These are phyloP conservation scores for Micractinium conductrix DNA, from an alignment of 139 green algal species.

Conservation along the genomic window DNA sequence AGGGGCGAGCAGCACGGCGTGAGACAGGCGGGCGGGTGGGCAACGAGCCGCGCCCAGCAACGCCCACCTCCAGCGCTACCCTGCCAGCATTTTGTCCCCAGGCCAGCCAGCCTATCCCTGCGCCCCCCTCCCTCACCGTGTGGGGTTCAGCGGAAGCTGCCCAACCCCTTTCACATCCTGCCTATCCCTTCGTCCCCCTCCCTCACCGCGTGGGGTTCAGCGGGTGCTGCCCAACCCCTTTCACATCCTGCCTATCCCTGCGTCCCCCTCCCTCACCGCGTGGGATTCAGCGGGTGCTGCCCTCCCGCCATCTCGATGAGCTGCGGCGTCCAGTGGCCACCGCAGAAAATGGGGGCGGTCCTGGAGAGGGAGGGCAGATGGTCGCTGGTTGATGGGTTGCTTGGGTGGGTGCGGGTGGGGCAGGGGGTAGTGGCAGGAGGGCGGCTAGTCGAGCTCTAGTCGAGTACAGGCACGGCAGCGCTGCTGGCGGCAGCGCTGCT, in stretches of 20 bases:
- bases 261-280: slow-evolving; percentile 40
- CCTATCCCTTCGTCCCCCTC: no score
- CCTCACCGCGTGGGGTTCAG: slow-evolving; percentile 38
- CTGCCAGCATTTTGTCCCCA: no score
- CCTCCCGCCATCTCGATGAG: slow-evolving; percentile 83
- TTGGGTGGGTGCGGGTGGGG: no score
- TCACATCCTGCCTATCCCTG: no score
- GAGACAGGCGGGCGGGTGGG: background rate
- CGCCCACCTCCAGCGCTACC: no score
- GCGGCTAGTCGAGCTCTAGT: no score
- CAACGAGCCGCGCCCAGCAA: background rate
- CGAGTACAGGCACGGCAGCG: no score
- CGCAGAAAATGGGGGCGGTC: slow-evolving; percentile 83
- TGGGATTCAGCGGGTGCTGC: slow-evolving; percentile 44
- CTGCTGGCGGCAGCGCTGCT: no score
- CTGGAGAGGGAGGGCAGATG: no score
- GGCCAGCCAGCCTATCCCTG: no score
- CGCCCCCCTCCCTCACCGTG: slow-evolving; percentile 40
- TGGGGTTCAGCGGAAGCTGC: slow-evolving; percentile 43
- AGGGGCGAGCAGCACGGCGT: background rate
- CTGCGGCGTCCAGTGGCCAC: slow-evolving; percentile 89
- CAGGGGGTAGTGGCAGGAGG: no score
- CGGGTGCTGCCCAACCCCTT: slow-evolving; percentile 75
- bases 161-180: slow-evolving; percentile 83
- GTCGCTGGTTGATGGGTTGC: no score